Percentiles rank a stretch among this genome's conserved stretches.
These are phyloP conservation scores for Calonectria multiphialidica DNA, from an alignment of 2,329 filamentous ascomycete species.

Conservation along the genomic window DNA sequence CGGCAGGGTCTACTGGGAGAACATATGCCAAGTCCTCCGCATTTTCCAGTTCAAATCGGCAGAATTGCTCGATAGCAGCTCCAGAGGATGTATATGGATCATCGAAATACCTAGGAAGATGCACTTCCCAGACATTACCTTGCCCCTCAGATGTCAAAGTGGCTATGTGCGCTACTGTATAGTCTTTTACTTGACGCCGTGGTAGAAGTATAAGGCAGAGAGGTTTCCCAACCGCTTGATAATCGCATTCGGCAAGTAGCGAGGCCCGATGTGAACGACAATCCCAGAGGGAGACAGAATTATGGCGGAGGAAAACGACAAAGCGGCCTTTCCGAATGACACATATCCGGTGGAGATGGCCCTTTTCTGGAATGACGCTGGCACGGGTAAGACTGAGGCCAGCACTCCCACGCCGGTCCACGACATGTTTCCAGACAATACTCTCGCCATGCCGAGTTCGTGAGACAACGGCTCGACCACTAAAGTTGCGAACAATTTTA, in stretches of 20 bases:
- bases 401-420: slow-evolving; percentile 53
- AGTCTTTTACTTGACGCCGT: slow-evolving; percentile 66
- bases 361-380: slow-evolving; percentile 74
- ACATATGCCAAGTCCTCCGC: slow-evolving; percentile 73
- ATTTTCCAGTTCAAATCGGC: slow-evolving; percentile 75
- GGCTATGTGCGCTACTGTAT: slow-evolving; percentile 77
- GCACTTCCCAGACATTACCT: slow-evolving; percentile 85
- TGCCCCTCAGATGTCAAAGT: slow-evolving; percentile 83
- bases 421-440: slow-evolving; percentile 83
- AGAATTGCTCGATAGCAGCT: slow-evolving; percentile 71
- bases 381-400: slow-evolving; percentile 69
- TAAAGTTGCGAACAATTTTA: slow-evolving; percentile 89
- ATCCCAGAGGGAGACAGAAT: slow-evolving; percentile 83
- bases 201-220: slow-evolving; percentile 85
- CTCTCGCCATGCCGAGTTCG: slow-evolving; percentile 83
- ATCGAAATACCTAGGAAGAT: slow-evolving; percentile 64
- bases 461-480: slow-evolving; percentile 84
- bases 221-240: slow-evolving; percentile 75
- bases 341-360: slow-evolving; percentile 84
- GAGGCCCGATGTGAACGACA: slow-evolving; percentile 70
- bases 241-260: slow-evolving; percentile 64
- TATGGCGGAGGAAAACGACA: slow-evolving; percentile 82
- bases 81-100: slow-evolving; percentile 38
- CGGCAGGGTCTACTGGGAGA: slow-evolving; percentile 88
- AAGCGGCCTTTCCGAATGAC: slow-evolving; percentile 83